These are phyloP conservation scores for Exophiala xenobiotica DNA, from an alignment of 2,329 filamentous ascomycete species.

Conservation along the genomic window DNA sequence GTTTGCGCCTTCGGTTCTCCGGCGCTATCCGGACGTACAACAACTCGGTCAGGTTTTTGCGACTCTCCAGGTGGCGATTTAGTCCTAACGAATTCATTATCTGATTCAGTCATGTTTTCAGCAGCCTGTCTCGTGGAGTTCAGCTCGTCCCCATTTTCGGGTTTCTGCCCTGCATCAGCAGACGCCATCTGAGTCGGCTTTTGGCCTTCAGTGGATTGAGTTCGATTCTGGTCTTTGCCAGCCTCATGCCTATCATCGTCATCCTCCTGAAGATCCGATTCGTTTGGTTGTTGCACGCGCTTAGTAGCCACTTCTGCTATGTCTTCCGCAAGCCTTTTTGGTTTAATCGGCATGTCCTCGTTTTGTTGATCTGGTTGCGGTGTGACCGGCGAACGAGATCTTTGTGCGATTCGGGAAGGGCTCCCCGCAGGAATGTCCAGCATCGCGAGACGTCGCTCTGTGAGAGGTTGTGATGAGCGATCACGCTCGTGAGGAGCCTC, in stretches of 20 bases:
- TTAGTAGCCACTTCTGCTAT: background rate
- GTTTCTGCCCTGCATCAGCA: background rate
- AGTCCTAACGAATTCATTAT: background rate
- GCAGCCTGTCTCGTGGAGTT: background rate
- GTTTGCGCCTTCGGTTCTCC: slow-evolving; percentile 7
- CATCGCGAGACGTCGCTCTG: background rate
- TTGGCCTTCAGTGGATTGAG: background rate
- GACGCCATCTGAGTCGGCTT: background rate
- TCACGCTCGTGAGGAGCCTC: background rate
- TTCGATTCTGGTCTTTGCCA: background rate
- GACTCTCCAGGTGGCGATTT: background rate
- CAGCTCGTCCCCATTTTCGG: background rate
- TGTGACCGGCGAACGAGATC: background rate
- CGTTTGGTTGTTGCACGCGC: background rate
- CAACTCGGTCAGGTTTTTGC: background rate
- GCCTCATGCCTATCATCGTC: background rate
- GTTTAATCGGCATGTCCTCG: slow-evolving; percentile 8
- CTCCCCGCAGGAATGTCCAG: background rate
- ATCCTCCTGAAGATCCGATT: background rate
- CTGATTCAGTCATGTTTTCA: background rate
- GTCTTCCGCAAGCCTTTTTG: slow-evolving; percentile 5
- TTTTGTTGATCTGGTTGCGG: background rate
- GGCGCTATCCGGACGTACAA: background rate
- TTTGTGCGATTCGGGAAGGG: background rate
- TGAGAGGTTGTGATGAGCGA: background rate